Percentiles rank a stretch among this genome's conserved stretches.
Evolutionary conservation across 768 basidiomycete species (phyloP).

Genomic region (Sarcodon sp.): DNA sequence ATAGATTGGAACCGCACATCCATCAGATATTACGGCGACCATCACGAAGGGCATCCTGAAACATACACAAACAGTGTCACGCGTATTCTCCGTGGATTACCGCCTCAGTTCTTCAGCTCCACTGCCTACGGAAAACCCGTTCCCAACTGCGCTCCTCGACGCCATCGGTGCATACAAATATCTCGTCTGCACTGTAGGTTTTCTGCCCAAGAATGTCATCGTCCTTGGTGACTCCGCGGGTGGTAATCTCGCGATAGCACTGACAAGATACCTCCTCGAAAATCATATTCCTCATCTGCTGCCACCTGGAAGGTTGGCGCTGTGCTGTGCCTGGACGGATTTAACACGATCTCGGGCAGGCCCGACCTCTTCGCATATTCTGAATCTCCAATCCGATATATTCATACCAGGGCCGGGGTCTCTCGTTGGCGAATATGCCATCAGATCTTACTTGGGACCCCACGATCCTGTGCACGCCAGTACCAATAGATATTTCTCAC

Average conservation of each 20-base stretch:
- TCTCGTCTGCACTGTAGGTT: slow-evolving; percentile 40
- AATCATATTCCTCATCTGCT: slow-evolving; percentile 20
- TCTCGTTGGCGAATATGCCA: not conserved
- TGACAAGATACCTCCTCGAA: slow-evolving; percentile 43
- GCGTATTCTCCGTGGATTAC: slow-evolving; percentile 53
- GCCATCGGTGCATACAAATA: slow-evolving; percentile 58
- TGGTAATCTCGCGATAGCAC: slow-evolving; percentile 49
- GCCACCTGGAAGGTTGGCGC: slow-evolving; percentile 34
- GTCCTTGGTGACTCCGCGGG: slow-evolving; percentile 64
- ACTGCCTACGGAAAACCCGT: slow-evolving; percentile 31
- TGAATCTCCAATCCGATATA: slow-evolving; percentile 18
- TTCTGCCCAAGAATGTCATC: slow-evolving; percentile 44
- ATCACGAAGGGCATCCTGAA: not conserved
- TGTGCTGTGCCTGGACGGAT: slow-evolving; percentile 46
- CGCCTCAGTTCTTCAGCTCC: slow-evolving; percentile 42
- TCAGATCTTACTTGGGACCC: slow-evolving; percentile 3
- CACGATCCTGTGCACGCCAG: not conserved
- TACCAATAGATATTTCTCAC: slow-evolving; percentile 8
- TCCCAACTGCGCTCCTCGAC: slow-evolving; percentile 62
- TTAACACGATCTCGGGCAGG: slow-evolving; percentile 25
- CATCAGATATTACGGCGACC: not conserved
- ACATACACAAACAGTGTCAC: slow-evolving; percentile 16
- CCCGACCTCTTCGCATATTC: slow-evolving; percentile 23
- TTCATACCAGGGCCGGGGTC: not conserved
- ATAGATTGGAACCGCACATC: not conserved